Percentiles rank a stretch among this genome's conserved stretches.
Conservation (phyloP, 2,329 filamentous ascomycete genomes). For the Pseudogymnoascus sp. region DNA sequence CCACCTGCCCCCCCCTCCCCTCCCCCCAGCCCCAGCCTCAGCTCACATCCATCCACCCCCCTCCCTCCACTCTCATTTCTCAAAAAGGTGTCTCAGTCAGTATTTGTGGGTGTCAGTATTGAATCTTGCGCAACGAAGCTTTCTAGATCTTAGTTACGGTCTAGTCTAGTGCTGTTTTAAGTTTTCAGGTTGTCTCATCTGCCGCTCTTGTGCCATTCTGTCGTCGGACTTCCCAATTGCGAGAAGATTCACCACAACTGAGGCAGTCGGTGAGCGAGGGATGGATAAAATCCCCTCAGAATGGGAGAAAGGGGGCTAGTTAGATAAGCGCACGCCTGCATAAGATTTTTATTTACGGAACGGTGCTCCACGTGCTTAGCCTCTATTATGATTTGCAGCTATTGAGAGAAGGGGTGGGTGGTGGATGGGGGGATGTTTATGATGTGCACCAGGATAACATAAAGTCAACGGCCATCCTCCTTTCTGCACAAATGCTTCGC, state of each 20-base stretch:
- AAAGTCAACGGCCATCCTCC: conserved; percentile 7
- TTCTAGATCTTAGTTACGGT: conserved; percentile 1
- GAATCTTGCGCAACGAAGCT: conserved; percentile 7
- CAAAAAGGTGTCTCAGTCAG: conserved; percentile 1
- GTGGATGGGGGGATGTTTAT: neutral
- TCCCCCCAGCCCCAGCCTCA: neutral
- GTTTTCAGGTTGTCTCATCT: conserved; percentile 7
- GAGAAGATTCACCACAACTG: conserved; percentile 7
- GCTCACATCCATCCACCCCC: neutral
- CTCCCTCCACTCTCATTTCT: neutral
- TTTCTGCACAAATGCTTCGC: neutral
- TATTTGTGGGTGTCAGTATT: conserved; percentile 6
- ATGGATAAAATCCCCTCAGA: neutral
- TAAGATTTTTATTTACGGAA: conserved; percentile 6
- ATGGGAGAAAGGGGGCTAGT: neutral
- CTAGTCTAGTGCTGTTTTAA: neutral
- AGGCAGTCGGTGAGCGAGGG: conserved; percentile 3
- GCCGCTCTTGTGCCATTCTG: neutral
- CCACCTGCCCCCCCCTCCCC: too few relatives aligned
- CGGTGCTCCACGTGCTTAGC: conserved; percentile 1
- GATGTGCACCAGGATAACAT: conserved; percentile 3
- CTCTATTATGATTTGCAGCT: conserved; percentile 3
- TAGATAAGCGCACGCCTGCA: conserved; percentile 4
- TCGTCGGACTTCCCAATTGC: conserved; percentile 1
- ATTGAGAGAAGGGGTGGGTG: neutral